Evolutionary conservation across 768 basidiomycete species (phyloP).

Genomic region (Hericium coralloides): DNA sequence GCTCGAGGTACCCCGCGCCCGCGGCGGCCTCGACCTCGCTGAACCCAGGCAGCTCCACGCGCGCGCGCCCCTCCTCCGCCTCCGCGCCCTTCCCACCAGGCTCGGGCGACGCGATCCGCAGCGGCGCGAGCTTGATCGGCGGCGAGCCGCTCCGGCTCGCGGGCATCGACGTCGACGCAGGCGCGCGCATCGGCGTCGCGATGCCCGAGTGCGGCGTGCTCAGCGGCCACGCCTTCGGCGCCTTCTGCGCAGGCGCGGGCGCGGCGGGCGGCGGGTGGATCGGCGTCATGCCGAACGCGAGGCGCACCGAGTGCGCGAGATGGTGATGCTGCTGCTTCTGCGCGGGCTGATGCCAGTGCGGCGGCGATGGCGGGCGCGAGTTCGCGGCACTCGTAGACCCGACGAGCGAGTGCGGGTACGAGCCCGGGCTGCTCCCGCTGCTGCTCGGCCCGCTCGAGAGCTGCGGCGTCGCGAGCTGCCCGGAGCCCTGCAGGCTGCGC

Average conservation of each 20-base stretch:
- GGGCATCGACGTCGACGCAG: conserved; percentile 30
- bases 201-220: conserved; percentile 1
- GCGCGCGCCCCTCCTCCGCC: conserved; percentile 10
- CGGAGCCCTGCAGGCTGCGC: conserved; percentile 18
- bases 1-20: background rate
- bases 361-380: conserved; percentile 56
- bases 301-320: conserved; percentile 75
- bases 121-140: conserved; percentile 63
- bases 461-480: conserved; percentile 44
- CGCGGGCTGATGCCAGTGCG: conserved; percentile 15
- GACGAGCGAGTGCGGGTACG: conserved; percentile 31
- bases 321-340: conserved; percentile 40
- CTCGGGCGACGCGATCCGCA: conserved; percentile 37
- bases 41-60: conserved; percentile 21
- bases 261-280: conserved; percentile 41
- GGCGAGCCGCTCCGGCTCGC: conserved; percentile 58
- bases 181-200: conserved; percentile 5
- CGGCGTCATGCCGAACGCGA: conserved; percentile 90
- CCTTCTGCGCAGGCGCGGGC: conserved; percentile 14
- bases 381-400: conserved; percentile 32
- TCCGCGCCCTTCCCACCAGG: conserved; percentile 4
- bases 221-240: conserved; percentile 6
- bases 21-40: conserved; percentile 23
- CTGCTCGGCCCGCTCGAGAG: conserved; percentile 60
- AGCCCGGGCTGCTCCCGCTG: conserved; percentile 53